Base-by-base conservation (phyloP, 2,329 filamentous ascomycete genomes). In the Neofusicoccum umdonicola region DNA sequence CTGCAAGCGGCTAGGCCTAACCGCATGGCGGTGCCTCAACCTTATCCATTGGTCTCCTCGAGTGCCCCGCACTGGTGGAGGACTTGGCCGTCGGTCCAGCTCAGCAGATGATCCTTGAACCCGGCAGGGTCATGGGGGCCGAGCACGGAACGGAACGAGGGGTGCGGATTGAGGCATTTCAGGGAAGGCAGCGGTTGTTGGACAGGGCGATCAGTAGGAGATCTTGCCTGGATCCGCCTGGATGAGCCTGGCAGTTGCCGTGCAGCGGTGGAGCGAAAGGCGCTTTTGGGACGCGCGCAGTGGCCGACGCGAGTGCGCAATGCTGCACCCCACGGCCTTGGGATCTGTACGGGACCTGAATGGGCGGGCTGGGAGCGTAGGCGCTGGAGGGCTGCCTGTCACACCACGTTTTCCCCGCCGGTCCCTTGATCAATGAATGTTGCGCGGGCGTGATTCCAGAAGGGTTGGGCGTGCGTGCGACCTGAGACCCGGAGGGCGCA, bases 131-230 rank as follows among this genome's bases (percentile, higher is more conserved):
- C 44, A 41, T 48, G 58, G 58, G 47, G 47, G 58, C 34, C 45
- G n/a, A 31, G 13, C 31, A 42, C 58, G 58, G 58, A 42, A 50
- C 58, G 58, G 58, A 51, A 51, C 58, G 47, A 62, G 47, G 27
- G 44, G 44, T 11, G 9, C 31, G 56, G 37, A 31, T 9, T 45
- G 58, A 62, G 44, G 58, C 45, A 62, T 62, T 62, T 62, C 45
- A 35, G 58, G 42, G 42, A 45, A 44, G 54, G 39, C 17, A 15
- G 39, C 19, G 56, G n/a, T 48, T 39, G 58, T 42, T 37, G 44
- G 44, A 50, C 58, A 50, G 31, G 58, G 58, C 45, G 58, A 62
- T 62, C 58, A 62, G 58, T 50, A 62, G 56, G 56, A 35, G 56
- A 60, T 60, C 56, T 47, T 60, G 56, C 42, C 56, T n/a, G 47